Conservation (phyloP, 176 grass and related monocot genomes). For the Ensete ventricosum region DNA sequence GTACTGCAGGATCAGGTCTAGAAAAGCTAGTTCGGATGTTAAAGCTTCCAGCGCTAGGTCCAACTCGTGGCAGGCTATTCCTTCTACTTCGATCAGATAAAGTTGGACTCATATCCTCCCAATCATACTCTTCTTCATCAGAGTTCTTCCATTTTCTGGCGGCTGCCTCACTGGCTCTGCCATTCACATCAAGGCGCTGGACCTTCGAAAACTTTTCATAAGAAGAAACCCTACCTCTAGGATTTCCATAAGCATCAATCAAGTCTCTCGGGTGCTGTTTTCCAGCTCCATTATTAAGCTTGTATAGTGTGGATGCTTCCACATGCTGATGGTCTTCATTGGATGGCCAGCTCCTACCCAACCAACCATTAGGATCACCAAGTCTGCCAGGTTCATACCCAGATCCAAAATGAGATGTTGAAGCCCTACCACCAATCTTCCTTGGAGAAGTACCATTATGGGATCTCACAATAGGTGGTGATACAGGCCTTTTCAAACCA, state of each 20-base stretch:
- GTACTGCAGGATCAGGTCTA: slow-evolving; percentile 33
- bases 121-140: slow-evolving; percentile 92
- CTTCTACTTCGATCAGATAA: slow-evolving; percentile 58
- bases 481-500: slow-evolving; percentile 40
- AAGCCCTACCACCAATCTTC: slow-evolving; percentile 34
- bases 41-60: slow-evolving; percentile 19
- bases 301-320: slow-evolving; percentile 21
- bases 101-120: slow-evolving; percentile 98
- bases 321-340: slow-evolving; percentile 23
- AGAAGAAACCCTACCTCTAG: slow-evolving; percentile 43
- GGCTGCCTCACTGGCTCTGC: slow-evolving; percentile 30
- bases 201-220: slow-evolving; percentile 62
- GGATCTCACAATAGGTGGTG: slow-evolving; percentile 49
- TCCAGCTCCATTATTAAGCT: slow-evolving; percentile 58
- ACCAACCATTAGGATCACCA: slow-evolving; percentile 40
- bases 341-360: slow-evolving; percentile 27
- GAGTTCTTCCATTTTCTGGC: slow-evolving; percentile 69
- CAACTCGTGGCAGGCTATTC: slow-evolving; percentile 30
- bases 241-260: slow-evolving; percentile 97
- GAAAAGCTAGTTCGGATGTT: slow-evolving; percentile 37
- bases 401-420: slow-evolving; percentile 37
- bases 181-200: slow-evolving; percentile 58
- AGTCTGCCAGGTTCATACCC: slow-evolving; percentile 42
- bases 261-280: slow-evolving; percentile 75
- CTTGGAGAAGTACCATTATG: slow-evolving; percentile 33